These are phyloP conservation scores for Clonostachys chloroleuca DNA, from an alignment of 2,329 filamentous ascomycete species.

Conservation along the genomic window DNA sequence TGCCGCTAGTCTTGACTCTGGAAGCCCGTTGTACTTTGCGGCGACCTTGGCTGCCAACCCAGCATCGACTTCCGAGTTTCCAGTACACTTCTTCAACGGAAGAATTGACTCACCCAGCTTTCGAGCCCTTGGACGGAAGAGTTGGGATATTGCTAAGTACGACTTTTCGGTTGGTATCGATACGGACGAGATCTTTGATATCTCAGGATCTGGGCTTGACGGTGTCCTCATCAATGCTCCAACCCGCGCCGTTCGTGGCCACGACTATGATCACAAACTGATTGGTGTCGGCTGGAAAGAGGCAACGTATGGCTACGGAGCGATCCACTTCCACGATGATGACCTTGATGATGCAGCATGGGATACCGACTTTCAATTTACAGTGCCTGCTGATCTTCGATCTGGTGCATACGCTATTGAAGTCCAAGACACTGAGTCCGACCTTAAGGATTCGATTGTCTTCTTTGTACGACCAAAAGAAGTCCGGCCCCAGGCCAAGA, in stretches of 20 bases:
- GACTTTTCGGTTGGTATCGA: slow-evolving; percentile 14
- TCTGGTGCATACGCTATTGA: slow-evolving; percentile 21
- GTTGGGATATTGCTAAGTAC: slow-evolving; percentile 5
- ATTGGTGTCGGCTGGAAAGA: slow-evolving; percentile 21
- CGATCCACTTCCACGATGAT: slow-evolving; percentile 31
- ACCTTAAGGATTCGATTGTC: slow-evolving; percentile 16
- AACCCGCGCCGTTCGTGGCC: slow-evolving; percentile 20
- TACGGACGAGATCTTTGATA: slow-evolving; percentile 14
- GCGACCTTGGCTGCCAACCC: slow-evolving; percentile 1
- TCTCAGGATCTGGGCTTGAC: slow-evolving; percentile 13
- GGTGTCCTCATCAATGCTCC: slow-evolving; percentile 23
- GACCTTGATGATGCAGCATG: slow-evolving; percentile 27
- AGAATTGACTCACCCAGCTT: slow-evolving; percentile 10
- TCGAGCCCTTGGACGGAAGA: slow-evolving; percentile 1
- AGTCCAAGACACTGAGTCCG: slow-evolving; percentile 8
- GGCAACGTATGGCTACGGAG: slow-evolving; percentile 23
- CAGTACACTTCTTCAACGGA: slow-evolving; percentile 9
- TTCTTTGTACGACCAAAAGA: slow-evolving; percentile 23
- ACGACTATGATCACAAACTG: slow-evolving; percentile 19
- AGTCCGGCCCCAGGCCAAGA: slow-evolving; percentile 4
- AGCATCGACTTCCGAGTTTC: background rate
- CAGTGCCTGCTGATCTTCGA: slow-evolving; percentile 9
- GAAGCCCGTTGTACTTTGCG: slow-evolving; percentile 1
- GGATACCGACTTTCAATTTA: slow-evolving; percentile 21
- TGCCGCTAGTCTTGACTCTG: background rate